Base-by-base conservation (phyloP, 441 rosid species). In the Macaranga tanarius region DNA sequence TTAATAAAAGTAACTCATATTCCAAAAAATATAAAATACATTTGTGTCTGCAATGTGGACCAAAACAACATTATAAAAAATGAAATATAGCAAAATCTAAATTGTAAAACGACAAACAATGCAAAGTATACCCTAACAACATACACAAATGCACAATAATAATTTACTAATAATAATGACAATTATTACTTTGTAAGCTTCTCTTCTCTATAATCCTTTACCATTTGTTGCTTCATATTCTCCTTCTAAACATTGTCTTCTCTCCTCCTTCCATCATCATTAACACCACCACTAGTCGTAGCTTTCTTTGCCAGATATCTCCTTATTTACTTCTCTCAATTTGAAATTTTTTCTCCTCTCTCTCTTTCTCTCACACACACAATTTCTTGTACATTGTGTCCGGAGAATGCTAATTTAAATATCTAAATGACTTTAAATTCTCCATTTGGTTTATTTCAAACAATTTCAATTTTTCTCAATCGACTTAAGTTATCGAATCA, bases 101-200 rank as follows among this genome's bases (percentile, higher is more conserved):
- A n/a, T n/a, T n/a, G n/a, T n/a, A n/a, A n/a, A n/a, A n/a, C n/a
- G n/a, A n/a, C n/a, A n/a, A n/a, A n/a, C n/a, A n/a, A n/a, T n/a
- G 42, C 60, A n/a, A n/a, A n/a, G n/a, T 19, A 50, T 63, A 65
- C 93, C 91, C 90, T 86, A 76, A 63, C 63, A 5, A 20, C 2
- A 75, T 69, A 19, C 3, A 19, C 55, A 25, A 4, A 68, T 71
- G 73, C n/a, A n/a, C n/a, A n/a, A n/a, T n/a, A n/a, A n/a, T n/a
- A n/a, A n/a, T n/a, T n/a, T n/a, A n/a, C n/a, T n/a, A n/a, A n/a
- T n/a, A n/a, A n/a, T n/a, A n/a, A n/a, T n/a, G n/a, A 87, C 89
- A 92, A 72, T 87, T 48, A 65, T 78, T 57, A 74, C 88, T 77
- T 87, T 85, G 44, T 92, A 89, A 84, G 91, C 91, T 72, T 82